Percentiles rank a stretch among this genome's conserved stretches.
Conservation (phyloP, 129 eudicot genomes). For the Centaurea solstitialis region DNA sequence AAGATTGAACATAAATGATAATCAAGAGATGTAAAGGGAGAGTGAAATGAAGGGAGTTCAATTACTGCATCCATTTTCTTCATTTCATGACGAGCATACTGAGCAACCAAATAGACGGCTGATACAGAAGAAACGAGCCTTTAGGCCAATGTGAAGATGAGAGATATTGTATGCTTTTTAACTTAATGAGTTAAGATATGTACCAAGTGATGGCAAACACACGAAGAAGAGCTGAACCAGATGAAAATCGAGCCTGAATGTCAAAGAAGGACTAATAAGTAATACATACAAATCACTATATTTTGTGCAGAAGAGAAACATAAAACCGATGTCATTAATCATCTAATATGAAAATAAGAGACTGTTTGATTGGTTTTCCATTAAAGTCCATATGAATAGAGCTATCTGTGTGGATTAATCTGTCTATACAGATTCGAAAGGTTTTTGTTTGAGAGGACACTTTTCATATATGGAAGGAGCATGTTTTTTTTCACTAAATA, state of each 20-base stretch:
- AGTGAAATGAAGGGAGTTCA: slow-evolving; percentile 15
- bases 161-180: slow-evolving; percentile 11
- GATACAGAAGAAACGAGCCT: slow-evolving; percentile 25
- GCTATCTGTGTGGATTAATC: no score
- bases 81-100: slow-evolving; percentile 86
- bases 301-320: not conserved
- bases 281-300: not conserved
- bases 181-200: not conserved
- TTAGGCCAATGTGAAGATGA: not conserved
- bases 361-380: no score
- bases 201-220: slow-evolving; percentile 91
- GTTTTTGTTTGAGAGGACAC: no score
- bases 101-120: slow-evolving; percentile 95
- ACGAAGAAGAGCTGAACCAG: slow-evolving; percentile 89
- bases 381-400: no score
- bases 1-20: not conserved
- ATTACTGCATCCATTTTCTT: slow-evolving; percentile 92
- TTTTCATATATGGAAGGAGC: no score
- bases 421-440: no score
- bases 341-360: not conserved
- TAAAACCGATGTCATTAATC: not conserved
- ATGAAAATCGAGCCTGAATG: slow-evolving; percentile 86
- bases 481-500: no score
- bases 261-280: slow-evolving; percentile 22
- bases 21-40: not conserved